Percentiles rank a stretch among this genome's conserved stretches.
Conservation (phyloP, 371 early-diverging fungal species). For the Rhizopus microsporus region DNA sequence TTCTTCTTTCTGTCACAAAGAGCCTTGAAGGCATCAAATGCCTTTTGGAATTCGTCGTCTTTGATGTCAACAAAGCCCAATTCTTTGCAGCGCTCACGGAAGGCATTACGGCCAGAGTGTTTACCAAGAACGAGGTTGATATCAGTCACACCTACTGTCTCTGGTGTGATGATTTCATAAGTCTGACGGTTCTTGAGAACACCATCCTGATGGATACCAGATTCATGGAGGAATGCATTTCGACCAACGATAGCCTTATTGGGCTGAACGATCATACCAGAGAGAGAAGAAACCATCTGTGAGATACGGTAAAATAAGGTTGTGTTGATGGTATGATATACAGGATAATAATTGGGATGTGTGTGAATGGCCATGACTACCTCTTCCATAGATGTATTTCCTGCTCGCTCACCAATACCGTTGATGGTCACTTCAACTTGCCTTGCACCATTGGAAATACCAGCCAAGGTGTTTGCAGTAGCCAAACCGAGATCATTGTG, state of each 20-base stretch:
- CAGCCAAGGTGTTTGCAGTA: conserved; percentile 94
- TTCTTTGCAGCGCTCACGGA: conserved; percentile 78
- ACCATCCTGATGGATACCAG: conserved; percentile 98
- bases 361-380: conserved; percentile 93
- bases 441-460: conserved; percentile 86
- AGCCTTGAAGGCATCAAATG: conserved; percentile 87
- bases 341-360: conserved; percentile 83
- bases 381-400: conserved; percentile 95
- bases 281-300: conserved; percentile 82
- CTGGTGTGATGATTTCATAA: conserved; percentile 95
- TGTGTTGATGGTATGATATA: conserved; percentile 88
- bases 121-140: conserved; percentile 90
- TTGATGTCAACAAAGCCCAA: conserved; percentile 74
- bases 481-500: conserved; percentile 97
- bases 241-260: conserved; percentile 98
- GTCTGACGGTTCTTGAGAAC: conserved; percentile 92
- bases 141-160: conserved; percentile 85
- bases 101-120: conserved; percentile 95
- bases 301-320: conserved; percentile 84
- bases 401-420: conserved; percentile 98
- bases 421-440: conserved; percentile 97
- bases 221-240: conserved; percentile 97
- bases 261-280: conserved; percentile 94
- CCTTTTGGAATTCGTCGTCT: conserved; percentile 70
- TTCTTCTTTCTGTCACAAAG: conserved; percentile 92